Conservation (phyloP, 805 yeast genomes). For the Maudiozyma bulderi region DNA sequence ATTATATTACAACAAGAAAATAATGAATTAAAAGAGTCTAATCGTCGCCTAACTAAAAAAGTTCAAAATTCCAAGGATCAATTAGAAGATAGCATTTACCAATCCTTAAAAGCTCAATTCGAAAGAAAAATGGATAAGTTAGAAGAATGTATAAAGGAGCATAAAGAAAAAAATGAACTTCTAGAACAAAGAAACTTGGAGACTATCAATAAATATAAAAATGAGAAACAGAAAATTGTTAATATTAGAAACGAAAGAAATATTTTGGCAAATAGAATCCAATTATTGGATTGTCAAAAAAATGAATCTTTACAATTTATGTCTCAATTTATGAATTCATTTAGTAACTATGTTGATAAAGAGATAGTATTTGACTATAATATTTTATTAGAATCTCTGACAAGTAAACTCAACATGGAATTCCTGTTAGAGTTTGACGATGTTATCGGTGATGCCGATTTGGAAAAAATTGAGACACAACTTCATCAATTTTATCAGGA, state of each 20-base stretch:
- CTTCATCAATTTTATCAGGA: slow-evolving; percentile 11
- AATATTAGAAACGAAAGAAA: slow-evolving; percentile 16
- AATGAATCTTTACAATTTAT: slow-evolving; percentile 21
- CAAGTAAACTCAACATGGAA: neutral
- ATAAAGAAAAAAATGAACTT: neutral
- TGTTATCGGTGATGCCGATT: neutral
- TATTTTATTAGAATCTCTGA: slow-evolving; percentile 10
- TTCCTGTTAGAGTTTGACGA: neutral
- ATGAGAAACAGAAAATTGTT: slow-evolving; percentile 20
- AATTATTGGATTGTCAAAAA: slow-evolving; percentile 15
- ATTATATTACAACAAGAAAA: neutral
- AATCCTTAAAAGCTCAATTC: neutral
- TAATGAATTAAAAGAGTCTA: neutral
- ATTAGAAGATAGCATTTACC: neutral
- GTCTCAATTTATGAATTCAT: slow-evolving; percentile 22
- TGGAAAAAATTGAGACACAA: slow-evolving; percentile 3
- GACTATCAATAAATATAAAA: slow-evolving; percentile 14
- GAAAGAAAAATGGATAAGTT: neutral
- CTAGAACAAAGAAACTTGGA: slow-evolving; percentile 4
- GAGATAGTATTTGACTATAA: slow-evolving; percentile 15
- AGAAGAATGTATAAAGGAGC: neutral
- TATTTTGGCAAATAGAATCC: slow-evolving; percentile 9
- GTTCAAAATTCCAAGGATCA: neutral
- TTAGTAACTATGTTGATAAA: slow-evolving; percentile 13
- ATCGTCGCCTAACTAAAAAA: neutral